Conservation (phyloP, 2,329 filamentous ascomycete genomes). For the Alternaria sp. region DNA sequence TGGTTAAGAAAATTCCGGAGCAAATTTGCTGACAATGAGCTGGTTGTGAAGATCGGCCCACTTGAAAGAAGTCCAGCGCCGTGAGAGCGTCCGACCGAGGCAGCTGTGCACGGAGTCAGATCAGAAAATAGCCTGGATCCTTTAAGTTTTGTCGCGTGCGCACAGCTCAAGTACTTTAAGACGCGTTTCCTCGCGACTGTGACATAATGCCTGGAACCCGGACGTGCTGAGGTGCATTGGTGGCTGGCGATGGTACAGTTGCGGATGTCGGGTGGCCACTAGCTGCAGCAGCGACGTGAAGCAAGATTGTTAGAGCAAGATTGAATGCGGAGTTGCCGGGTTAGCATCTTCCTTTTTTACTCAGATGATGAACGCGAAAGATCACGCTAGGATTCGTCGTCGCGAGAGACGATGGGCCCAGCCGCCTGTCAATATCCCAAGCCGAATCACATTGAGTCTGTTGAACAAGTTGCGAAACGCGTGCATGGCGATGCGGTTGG, state of each 20-base stretch:
- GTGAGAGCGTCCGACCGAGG: constrained; percentile 21
- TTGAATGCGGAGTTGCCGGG: constrained; percentile 30
- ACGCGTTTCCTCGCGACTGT: constrained; percentile 46
- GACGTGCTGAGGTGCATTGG: constrained; percentile 33
- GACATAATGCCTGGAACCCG: constrained; percentile 31
- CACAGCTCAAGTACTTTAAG: constrained; percentile 38
- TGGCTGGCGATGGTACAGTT: constrained; percentile 32
- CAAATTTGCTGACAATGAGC: constrained; percentile 36
- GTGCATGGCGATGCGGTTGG: constrained; percentile 8
- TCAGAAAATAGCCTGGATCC: constrained; percentile 35
- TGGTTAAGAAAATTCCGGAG: constrained; percentile 31
- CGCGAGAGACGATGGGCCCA: constrained; percentile 35
- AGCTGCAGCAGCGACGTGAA: constrained; percentile 38
- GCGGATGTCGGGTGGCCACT: constrained; percentile 39
- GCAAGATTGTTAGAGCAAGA: constrained; percentile 18
- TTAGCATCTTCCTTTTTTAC: constrained; percentile 34
- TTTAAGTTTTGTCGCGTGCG: constrained; percentile 40
- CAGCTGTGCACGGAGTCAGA: constrained; percentile 35
- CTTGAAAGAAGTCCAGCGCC: constrained; percentile 31
- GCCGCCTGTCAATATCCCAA: constrained; percentile 35
- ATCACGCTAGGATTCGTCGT: constrained; percentile 35
- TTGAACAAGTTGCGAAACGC: constrained; percentile 30
- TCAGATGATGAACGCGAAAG: constrained; percentile 31
- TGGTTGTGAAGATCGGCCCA: constrained; percentile 23
- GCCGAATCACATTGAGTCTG: constrained; percentile 32